Conservation (phyloP, 2,329 filamentous ascomycete species). For the Cladosporium phlei region DNA sequence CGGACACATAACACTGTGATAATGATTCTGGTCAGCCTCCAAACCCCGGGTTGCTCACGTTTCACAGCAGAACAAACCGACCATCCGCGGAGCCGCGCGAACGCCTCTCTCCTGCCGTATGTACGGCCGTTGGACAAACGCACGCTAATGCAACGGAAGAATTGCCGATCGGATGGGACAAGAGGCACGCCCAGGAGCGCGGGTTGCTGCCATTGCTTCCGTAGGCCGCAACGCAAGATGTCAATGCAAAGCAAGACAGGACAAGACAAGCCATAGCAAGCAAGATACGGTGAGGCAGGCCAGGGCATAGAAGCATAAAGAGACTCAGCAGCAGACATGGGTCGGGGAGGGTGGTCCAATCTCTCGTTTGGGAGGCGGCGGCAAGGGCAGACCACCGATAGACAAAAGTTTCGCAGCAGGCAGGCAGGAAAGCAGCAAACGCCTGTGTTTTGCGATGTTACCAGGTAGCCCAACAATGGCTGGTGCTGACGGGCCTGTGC, state of each 20-base stretch:
- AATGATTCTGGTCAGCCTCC: too few relatives aligned
- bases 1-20: too few relatives aligned
- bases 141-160: conserved; percentile 8
- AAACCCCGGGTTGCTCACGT: conserved; percentile 7
- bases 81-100: conserved; percentile 1
- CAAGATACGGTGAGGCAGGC: neutral
- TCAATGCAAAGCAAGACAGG: conserved; percentile 1
- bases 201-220: conserved; percentile 8
- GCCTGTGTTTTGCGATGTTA: conserved; percentile 3
- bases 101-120: too few relatives aligned
- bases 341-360: neutral
- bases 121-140: conserved; percentile 12
- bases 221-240: conserved; percentile 6
- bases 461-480: too few relatives aligned
- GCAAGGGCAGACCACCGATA: too few relatives aligned
- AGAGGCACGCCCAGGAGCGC: conserved; percentile 11
- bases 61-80: conserved; percentile 12
- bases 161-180: conserved; percentile 7
- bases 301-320: too few relatives aligned
- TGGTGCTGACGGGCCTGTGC: conserved; percentile 5
- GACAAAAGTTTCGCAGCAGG: neutral
- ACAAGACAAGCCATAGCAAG: neutral
- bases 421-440: conserved; percentile 8
- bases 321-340: too few relatives aligned
- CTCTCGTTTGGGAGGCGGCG: neutral